Evolutionary conservation across 2,329 filamentous ascomycete genomes (phyloP), one percentile per base, ranked within the genome.

Genomic region (Colletotrichum karsti): DNA sequence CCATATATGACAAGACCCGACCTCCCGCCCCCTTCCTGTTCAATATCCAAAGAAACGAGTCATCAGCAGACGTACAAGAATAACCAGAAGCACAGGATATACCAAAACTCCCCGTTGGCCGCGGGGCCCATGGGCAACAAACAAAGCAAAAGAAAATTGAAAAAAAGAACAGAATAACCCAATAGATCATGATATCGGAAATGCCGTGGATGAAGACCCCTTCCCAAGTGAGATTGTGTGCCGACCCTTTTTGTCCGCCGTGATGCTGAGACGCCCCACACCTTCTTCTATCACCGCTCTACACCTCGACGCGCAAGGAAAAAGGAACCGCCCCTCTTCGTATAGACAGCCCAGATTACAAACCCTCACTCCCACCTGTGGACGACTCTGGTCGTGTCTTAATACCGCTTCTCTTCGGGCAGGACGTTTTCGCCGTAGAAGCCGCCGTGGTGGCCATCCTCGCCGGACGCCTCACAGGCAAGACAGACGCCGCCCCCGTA

Each of bases 401-500:
- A 69, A 22, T 69, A 83, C 72, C 84, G 81, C 75, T 84, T 83
- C 71, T 88, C 84, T 71, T 86, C 83, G 20, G 85, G 80, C 15
- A 84, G 83, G 26, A 88, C 86, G 28, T 82, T 87, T 42, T 83
- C 82, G 28, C 86, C 87, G 70, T 88, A 89, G 74, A 87, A 87
- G 7, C 84, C 82, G 18, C 80, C 83, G 7, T 81, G 80, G 10
- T 78, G 79, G 26, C 82, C 77, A n/a, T 78, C 76, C 33, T 77
- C 78, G 7, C 81, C 83, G 9, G 84, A 81, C 8, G 84, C 85
- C 41, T 84, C 78, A 70, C 87, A 90, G 1, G 87, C 86, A 41
- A 88, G 79, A 69, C 87, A 90, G 3, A 85, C 82, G 6, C 87
- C 86, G 66, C 87, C 87, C 28, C 87, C 87, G 70, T 88, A 89